phyloP scores from a whole-genome alignment of 768 basidiomycete genomes.

The Agaricus sinodeliciosus region DNA sequence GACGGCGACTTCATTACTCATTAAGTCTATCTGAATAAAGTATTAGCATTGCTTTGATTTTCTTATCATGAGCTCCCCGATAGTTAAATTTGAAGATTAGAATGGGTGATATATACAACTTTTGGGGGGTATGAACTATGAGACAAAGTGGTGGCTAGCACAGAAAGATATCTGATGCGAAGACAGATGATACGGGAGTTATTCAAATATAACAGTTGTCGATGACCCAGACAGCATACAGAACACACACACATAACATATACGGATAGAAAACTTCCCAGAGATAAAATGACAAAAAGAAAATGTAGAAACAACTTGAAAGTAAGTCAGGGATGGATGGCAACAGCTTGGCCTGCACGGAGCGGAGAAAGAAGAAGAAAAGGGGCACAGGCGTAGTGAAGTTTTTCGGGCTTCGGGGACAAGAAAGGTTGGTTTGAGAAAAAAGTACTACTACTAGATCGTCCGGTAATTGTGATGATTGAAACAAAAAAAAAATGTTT shows the following conservation, averaged over 20 bases:
- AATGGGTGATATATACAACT: neutral
- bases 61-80: neutral
- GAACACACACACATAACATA: neutral
- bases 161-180: slow-evolving; percentile 7
- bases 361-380: neutral
- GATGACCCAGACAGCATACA: neutral
- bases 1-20: neutral
- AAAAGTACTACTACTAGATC: too few species aligned
- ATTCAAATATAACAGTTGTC: neutral
- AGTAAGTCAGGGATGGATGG: neutral
- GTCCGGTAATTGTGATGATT: too few species aligned
- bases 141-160: slow-evolving; percentile 5
- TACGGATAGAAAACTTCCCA: neutral
- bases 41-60: neutral
- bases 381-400: too few species aligned
- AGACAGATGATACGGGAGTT: neutral
- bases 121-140: slow-evolving; percentile 3
- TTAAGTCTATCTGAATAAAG: neutral
- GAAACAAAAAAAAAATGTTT: neutral
- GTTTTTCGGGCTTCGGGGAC: neutral
- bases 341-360: too few species aligned
- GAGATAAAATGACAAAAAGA: neutral
- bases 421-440: neutral
- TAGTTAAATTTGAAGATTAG: neutral
- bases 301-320: neutral